Evolutionary conservation across 2,329 filamentous ascomycete genomes (phyloP), one percentile per base, ranked within the genome.

Genomic region (Lachnellula suecica): DNA sequence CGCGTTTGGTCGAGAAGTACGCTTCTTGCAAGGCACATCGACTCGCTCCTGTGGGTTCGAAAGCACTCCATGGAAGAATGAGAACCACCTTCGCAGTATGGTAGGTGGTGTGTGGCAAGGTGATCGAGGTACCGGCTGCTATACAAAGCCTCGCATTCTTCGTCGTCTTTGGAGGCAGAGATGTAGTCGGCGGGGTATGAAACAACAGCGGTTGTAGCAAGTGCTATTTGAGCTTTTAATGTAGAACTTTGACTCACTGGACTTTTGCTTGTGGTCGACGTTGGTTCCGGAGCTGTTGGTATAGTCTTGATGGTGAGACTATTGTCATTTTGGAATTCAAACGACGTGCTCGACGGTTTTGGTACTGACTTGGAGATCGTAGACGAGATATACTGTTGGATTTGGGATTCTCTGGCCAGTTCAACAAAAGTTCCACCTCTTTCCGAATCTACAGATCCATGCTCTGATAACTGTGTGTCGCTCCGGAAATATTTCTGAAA

Each of bases 21-120:
- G 34, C 51, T 46, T 49, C 49, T 47, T 34, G 51, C 51, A 41
- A 53, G 49, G 51, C 51, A 53, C 41, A 53, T 31, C 45, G 46
- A 31, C 24, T 53, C 29, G 46, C 41, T 49, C 41, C 46, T 22
- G 3, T 17, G n/a, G 17, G 35, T n/a, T 4, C 17, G 35, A 8
- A 53, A 53, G 42, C 51, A 53, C 41, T 53, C 46, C 29, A 53
- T 31, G 45, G 46, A 41, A 17, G 38, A 45, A 34, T 44, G 51
- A 41, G 51, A 53, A 23, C 44, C 46, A 34, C 41, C 38, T 41
- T 53, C 51, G 41, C 51, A 53, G 34, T 53, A 53, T 49, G 51
- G 46, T 49, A 46, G 41, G 38, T 53, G 51, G 46, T 49, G 51
- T 23, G 46, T 49, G 24, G 51, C 51, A 35, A 53, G 40, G 40